Base-by-base conservation (phyloP, 345 rosid genomes). In the Limnanthes douglasii region DNA sequence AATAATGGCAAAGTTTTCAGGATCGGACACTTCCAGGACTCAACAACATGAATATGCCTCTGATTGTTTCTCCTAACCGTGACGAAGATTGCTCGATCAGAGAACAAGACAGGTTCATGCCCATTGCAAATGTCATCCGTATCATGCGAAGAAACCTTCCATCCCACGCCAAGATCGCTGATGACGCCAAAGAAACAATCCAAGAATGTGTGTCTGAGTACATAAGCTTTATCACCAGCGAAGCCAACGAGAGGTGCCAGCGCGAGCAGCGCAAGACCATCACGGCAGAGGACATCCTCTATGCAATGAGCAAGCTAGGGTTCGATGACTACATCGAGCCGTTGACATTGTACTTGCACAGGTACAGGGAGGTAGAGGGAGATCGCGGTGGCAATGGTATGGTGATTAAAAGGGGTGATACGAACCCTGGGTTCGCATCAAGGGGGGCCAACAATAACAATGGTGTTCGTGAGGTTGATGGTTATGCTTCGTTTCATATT, bases 201-300 rank as follows among this genome's bases (percentile, higher is more conserved):
- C 97, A 88, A 50, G 95, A 88, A 61, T 88, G 97, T 15, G 95
- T 83, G 18, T 88, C 97, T 0, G 97, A 83, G 70, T 88, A 59
- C 81, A 88, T 88, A 69, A 88, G 95, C 71, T 83, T 88, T 75
- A 61, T 88, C 46, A 88, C 97, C 0, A 95, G 95, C 0, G 97
- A 88, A 36, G 97, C 97, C 51, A 88, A 88, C 6, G 97, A 88
- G 52, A 80, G 83, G 8, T 88, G 97, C 73, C 95, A 79, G 59
- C 61, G 71, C 0, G 97, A 83, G 80, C 95, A 83, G 63, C 79
- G 93, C 46, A 88, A 83, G 75, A 88, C 97, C 31, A 76, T 88
- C 34, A 88, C 90, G 0, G 95, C 97, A 0, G 97, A 88, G 61
- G 97, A 88, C 17, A 73, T 83, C 24, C 62, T 83, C 15, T 88